phyloP scores from a whole-genome alignment of 179 eudicot genomes.

The Actinidia polygama region DNA sequence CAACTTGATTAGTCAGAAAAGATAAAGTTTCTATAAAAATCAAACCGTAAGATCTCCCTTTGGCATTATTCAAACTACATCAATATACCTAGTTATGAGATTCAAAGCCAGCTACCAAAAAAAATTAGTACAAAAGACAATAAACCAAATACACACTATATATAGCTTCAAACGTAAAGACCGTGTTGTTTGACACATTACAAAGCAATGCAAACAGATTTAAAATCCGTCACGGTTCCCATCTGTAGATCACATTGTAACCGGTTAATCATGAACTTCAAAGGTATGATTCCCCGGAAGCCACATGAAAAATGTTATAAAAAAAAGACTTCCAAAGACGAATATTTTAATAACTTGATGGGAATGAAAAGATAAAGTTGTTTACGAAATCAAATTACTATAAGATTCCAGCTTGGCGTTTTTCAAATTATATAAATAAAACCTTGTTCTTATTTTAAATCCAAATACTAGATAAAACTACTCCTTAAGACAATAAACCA shows the following conservation, averaged over 20 bases:
- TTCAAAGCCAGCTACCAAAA: too few species aligned
- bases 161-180: neutral
- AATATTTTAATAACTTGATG: neutral
- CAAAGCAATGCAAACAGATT: neutral
- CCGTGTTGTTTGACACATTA: neutral
- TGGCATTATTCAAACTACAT: too few species aligned
- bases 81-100: too few species aligned
- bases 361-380: neutral
- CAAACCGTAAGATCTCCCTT: too few species aligned
- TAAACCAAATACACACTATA: too few species aligned
- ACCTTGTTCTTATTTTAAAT: neutral
- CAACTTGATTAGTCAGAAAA: too few species aligned
- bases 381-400: neutral
- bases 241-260: neutral
- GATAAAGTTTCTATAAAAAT: too few species aligned
- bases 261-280: neutral
- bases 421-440: constrained; percentile 4
- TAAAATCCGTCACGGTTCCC: neutral
- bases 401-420: neutral
- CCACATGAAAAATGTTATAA: neutral
- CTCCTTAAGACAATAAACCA: neutral
- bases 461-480: neutral
- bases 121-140: too few species aligned
- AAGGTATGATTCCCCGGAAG: neutral
- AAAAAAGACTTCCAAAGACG: neutral